A percentile compares a stretch with the other conserved stretches of the same genome.
Conservation (phyloP, 495 filamentous ascomycete genomes). For the Talaromyces thailandensis region DNA sequence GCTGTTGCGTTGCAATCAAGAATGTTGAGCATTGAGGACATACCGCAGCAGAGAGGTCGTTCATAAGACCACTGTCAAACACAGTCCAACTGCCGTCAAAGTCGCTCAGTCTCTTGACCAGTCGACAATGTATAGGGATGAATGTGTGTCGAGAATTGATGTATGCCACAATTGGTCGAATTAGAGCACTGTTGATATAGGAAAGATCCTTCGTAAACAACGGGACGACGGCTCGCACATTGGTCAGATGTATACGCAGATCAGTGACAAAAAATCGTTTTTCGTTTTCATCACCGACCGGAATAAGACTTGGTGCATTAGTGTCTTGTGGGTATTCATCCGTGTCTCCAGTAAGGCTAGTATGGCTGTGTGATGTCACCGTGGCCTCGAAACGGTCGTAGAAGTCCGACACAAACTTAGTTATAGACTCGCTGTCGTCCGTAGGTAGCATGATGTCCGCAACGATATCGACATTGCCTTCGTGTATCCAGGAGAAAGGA, state of each 20-base stretch:
- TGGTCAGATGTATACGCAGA: constrained; percentile 80
- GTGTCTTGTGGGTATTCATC: constrained; percentile 8
- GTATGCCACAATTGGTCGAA: constrained; percentile 96
- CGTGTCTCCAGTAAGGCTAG: constrained; percentile 29
- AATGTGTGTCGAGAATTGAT: constrained; percentile 91
- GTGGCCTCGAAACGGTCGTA: constrained; percentile 92
- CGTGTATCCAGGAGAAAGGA: constrained; percentile 94
- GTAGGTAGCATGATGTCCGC: constrained; percentile 89
- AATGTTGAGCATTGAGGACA: constrained; percentile 10
- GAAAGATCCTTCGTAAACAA: constrained; percentile 84
- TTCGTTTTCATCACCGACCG: constrained; percentile 28
- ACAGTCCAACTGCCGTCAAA: constrained; percentile 96
- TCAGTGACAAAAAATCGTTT: constrained; percentile 82
- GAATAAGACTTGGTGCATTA: constrained; percentile 8
- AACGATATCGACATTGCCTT: constrained; percentile 93
- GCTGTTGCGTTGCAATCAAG: neutral
- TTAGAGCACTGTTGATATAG: constrained; percentile 91
- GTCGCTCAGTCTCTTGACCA: constrained; percentile 77
- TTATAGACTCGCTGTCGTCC: constrained; percentile 76
- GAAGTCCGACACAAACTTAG: constrained; percentile 87
- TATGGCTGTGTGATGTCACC: constrained; percentile 61
- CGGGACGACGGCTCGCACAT: constrained; percentile 83
- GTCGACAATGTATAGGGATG: constrained; percentile 88
- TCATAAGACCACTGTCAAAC: constrained; percentile 89
- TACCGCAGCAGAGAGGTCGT: constrained; percentile 85